Conservation (phyloP, 805 yeast genomes). For the Nakazawaea wyomingensis region DNA sequence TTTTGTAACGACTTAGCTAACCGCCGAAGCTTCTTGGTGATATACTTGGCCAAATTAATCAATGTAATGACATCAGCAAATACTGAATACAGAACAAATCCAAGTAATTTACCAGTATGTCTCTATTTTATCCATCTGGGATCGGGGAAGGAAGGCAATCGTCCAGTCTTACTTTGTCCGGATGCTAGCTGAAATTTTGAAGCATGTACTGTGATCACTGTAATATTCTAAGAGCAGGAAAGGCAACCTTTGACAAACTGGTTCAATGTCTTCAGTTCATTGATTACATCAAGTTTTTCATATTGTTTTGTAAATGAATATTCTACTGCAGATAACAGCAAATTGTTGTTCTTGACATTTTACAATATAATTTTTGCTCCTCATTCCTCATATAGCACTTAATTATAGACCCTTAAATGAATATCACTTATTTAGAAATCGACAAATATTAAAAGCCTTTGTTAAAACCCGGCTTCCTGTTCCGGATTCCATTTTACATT, state of each 20-base stretch:
- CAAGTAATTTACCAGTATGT: too few species aligned
- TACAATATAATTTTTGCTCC: conserved; percentile 21
- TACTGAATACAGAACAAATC: too few species aligned
- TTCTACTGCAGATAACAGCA: conserved; percentile 16
- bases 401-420: conserved; percentile 49
- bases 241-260: conserved; percentile 31
- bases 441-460: conserved; percentile 46
- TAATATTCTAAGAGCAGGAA: conserved; percentile 26
- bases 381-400: conserved; percentile 20
- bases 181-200: conserved; percentile 31
- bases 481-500: conserved; percentile 40
- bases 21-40: too few species aligned
- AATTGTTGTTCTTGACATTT: conserved; percentile 21
- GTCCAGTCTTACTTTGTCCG: conserved; percentile 26
- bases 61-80: too few species aligned
- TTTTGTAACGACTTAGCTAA: too few species aligned
- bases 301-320: conserved; percentile 29
- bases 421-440: conserved; percentile 36
- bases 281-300: conserved; percentile 21
- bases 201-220: conserved; percentile 25
- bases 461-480: conserved; percentile 30
- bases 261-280: conserved; percentile 21
- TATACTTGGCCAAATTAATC: too few species aligned
- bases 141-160: too few species aligned
- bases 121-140: too few species aligned